Conservation (phyloP, 1,284 basidiomycete species). For the Sphagnurus paluster region DNA sequence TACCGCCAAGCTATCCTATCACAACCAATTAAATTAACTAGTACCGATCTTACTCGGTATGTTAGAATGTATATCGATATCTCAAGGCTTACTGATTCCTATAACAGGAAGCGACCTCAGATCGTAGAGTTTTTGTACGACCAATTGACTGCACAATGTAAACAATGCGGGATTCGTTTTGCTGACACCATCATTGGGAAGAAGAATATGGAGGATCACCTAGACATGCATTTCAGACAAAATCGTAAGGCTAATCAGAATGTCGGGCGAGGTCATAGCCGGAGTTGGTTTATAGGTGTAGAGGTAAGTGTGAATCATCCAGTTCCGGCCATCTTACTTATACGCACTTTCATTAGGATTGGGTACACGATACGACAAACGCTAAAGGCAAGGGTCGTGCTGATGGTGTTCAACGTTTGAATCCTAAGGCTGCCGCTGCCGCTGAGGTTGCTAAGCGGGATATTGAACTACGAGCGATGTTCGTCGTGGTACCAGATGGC, state of each 20-base stretch:
- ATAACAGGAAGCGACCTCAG: constrained; percentile 58
- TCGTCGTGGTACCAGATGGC: constrained; percentile 85
- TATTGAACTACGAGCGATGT: constrained; percentile 73
- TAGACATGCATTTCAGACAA: constrained; percentile 97
- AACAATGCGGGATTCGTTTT: constrained; percentile 92
- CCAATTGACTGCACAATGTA: constrained; percentile 82
- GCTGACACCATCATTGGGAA: constrained; percentile 71
- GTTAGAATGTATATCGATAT: constrained; percentile 20
- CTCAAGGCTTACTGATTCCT: constrained; percentile 13
- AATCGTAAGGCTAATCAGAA: constrained; percentile 89
- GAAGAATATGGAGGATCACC: constrained; percentile 82
- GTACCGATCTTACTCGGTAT: constrained; percentile 74
- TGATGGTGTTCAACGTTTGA: constrained; percentile 48
- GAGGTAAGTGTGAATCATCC: constrained; percentile 62
- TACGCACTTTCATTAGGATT: constrained; percentile 58
- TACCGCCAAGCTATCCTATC: constrained; percentile 76
- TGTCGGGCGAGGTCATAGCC: constrained; percentile 83
- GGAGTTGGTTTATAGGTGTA: constrained; percentile 86
- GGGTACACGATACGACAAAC: constrained; percentile 71
- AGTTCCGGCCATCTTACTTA: constrained; percentile 19
- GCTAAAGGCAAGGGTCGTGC: constrained; percentile 65
- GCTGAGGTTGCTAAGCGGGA: constrained; percentile 73
- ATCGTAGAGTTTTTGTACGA: constrained; percentile 72
- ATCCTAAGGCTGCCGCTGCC: constrained; percentile 58
- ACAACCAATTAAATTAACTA: constrained; percentile 69